These are phyloP conservation scores for Boletus sp. DNA, from an alignment of 768 basidiomycete species.

Conservation along the genomic window DNA sequence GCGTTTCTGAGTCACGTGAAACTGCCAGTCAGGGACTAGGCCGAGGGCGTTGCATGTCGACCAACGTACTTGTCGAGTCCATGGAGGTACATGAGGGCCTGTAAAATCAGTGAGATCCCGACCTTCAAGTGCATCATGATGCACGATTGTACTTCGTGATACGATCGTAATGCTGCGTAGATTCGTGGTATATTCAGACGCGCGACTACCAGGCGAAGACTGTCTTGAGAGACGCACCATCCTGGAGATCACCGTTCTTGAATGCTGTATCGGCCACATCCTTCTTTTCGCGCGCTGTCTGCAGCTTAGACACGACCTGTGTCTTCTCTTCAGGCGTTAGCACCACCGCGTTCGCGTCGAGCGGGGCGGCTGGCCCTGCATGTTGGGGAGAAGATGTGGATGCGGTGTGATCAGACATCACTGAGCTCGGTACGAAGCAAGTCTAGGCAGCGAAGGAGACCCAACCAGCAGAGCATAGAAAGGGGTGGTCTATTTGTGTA, in stretches of 20 bases:
- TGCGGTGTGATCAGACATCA: slow-evolving; percentile 16
- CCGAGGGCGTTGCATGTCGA: not conserved
- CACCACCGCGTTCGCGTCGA: slow-evolving; percentile 21
- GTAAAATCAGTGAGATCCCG: slow-evolving; percentile 7
- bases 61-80: slow-evolving; percentile 72
- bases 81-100: slow-evolving; percentile 70
- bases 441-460: not conserved
- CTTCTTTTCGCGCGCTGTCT: slow-evolving; percentile 64
- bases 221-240: slow-evolving; percentile 41
- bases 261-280: slow-evolving; percentile 65
- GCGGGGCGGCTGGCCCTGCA: not conserved
- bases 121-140: not conserved
- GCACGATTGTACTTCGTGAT: slow-evolving; percentile 59
- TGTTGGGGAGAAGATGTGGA: slow-evolving; percentile 3
- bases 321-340: slow-evolving; percentile 18
- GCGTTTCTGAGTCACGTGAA: slow-evolving; percentile 43
- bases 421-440: not conserved
- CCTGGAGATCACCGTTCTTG: slow-evolving; percentile 58
- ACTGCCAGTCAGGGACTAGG: slow-evolving; percentile 1
- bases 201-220: not conserved
- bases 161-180: slow-evolving; percentile 57
- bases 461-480: too few species aligned
- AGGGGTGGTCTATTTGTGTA: slow-evolving; percentile 20
- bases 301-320: slow-evolving; percentile 48
- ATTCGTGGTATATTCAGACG: slow-evolving; percentile 1